Percentiles rank a stretch among this genome's conserved stretches.
Conservation (phyloP, 257 asterid species). For the Anisodus tanguticus region DNA sequence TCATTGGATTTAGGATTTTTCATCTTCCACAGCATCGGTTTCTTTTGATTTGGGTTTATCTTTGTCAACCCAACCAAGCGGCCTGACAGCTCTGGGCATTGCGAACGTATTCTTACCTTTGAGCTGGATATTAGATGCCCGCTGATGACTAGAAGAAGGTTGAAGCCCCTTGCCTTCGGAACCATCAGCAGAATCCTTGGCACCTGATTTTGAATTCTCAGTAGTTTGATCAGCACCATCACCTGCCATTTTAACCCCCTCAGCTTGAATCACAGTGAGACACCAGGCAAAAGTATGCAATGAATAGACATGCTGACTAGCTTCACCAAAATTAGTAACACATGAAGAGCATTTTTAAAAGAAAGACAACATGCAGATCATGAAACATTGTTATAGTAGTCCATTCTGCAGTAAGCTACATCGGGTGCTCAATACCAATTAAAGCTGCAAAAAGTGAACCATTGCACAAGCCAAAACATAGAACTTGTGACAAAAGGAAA, state of each 20-base stretch:
- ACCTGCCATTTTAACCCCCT: conserved; percentile 40
- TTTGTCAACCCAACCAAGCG: conserved; percentile 54
- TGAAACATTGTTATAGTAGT: neutral
- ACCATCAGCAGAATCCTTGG: conserved; percentile 42
- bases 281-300: neutral
- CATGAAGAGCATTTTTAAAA: neutral
- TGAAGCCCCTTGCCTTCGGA: conserved; percentile 41
- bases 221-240: conserved; percentile 36
- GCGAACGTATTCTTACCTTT: conserved; percentile 82
- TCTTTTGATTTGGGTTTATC: conserved; percentile 43
- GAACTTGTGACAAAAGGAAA: too few species aligned
- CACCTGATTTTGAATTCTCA: conserved; percentile 26
- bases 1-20: conserved; percentile 82
- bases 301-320: neutral
- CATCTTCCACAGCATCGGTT: conserved; percentile 50
- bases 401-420: neutral
- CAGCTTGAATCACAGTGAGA: neutral
- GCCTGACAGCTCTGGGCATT: conserved; percentile 78
- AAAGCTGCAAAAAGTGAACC: neutral
- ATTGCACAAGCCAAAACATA: neutral
- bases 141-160: conserved; percentile 37
- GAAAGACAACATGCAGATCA: neutral
- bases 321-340: neutral
- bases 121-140: conserved; percentile 50
- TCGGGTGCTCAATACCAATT: neutral